phyloP scores from a whole-genome alignment of 2,329 filamentous ascomycete species.

The Aspergillus bombycis region DNA sequence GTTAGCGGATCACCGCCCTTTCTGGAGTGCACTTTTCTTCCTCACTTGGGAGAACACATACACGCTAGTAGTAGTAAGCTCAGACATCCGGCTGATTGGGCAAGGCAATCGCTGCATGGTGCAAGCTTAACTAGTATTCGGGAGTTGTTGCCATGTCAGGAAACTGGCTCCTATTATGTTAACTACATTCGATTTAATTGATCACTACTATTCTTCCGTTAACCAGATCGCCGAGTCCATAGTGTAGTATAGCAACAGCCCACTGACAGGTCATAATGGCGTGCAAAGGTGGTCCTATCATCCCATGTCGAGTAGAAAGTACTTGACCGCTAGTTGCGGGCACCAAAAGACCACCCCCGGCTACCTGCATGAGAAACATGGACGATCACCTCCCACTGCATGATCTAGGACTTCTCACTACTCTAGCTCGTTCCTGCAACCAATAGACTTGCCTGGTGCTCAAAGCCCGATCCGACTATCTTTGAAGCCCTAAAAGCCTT shows the following conservation, averaged over 20 bases:
- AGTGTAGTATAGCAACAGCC: neutral
- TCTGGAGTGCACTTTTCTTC: too few relatives aligned
- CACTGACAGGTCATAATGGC: neutral
- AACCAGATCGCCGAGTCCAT: accelerated
- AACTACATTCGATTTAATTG: neutral
- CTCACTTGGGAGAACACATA: too few relatives aligned
- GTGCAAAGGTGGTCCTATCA: neutral
- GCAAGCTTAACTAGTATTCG: too few relatives aligned
- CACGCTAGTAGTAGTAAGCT: too few relatives aligned
- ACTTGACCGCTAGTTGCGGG: neutral
- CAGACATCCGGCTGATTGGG: too few relatives aligned
- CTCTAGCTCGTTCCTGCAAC: neutral
- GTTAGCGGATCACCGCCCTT: too few relatives aligned
- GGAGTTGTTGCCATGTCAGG: too few relatives aligned
- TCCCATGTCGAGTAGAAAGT: neutral
- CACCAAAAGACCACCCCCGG: too few relatives aligned
- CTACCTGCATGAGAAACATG: neutral
- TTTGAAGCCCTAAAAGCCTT: neutral
- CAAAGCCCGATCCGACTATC: neutral
- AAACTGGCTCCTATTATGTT: neutral
- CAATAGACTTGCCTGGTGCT: neutral
- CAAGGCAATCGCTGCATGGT: too few relatives aligned
- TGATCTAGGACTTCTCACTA: neutral
- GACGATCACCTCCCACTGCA: neutral
- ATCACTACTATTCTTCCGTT: neutral